These are phyloP conservation scores for Colletotrichum higginsianum DNA, from an alignment of 2,329 filamentous ascomycete genomes.

Conservation along the genomic window DNA sequence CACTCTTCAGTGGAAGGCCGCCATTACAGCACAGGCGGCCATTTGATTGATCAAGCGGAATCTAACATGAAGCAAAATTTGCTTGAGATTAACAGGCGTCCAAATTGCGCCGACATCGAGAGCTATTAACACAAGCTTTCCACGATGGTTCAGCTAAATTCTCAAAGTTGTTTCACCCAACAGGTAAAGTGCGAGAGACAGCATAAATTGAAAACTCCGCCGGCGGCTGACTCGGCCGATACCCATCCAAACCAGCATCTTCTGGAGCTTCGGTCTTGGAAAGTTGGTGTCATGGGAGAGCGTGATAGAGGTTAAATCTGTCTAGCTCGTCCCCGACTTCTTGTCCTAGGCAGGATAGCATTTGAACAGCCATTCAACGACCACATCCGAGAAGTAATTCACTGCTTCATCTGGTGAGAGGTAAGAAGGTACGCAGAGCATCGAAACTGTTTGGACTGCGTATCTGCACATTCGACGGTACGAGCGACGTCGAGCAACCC, in stretches of 20 bases:
- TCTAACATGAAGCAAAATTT: neutral
- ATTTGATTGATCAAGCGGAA: no score
- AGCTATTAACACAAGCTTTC: neutral
- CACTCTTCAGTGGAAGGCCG: no score
- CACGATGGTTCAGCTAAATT: neutral
- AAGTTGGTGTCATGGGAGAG: neutral
- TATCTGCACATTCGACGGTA: no score
- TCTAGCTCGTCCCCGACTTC: neutral
- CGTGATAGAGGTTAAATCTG: neutral
- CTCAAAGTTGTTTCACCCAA: neutral
- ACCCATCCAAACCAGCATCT: neutral
- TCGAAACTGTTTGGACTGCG: no score
- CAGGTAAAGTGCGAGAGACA: neutral
- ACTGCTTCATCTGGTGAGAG: no score
- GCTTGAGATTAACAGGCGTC: no score
- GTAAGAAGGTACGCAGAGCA: no score
- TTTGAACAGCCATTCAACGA: neutral
- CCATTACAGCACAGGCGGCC: no score
- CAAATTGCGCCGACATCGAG: no score
- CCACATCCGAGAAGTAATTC: neutral
- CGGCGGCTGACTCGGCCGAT: neutral
- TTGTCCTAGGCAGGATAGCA: neutral
- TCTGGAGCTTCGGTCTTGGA: neutral
- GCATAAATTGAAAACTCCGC: neutral
- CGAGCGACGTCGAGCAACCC: no score